Percentiles rank a stretch among this genome's conserved stretches.
These are phyloP conservation scores for Trichoderma breve DNA, from an alignment of 2,329 filamentous ascomycete genomes.

Conservation along the genomic window DNA sequence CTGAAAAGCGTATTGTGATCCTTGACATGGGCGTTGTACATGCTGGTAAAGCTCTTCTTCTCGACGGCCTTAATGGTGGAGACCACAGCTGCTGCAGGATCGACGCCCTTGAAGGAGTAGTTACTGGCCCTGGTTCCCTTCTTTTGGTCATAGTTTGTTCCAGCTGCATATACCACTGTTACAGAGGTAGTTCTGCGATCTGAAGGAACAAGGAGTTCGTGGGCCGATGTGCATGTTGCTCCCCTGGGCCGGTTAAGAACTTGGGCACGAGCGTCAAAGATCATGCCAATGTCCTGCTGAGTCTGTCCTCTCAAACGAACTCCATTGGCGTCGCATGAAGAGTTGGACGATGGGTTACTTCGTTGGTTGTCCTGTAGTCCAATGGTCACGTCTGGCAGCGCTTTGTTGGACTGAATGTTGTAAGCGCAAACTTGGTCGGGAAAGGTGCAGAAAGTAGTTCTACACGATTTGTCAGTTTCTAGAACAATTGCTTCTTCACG, in stretches of 20 bases:
- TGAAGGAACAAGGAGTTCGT: slow-evolving; percentile 26
- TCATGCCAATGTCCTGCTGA: slow-evolving; percentile 10
- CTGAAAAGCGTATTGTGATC: slow-evolving; percentile 42
- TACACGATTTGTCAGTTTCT: neutral
- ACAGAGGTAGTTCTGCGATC: neutral
- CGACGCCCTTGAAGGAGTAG: slow-evolving; percentile 49
- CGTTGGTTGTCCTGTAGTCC: slow-evolving; percentile 42
- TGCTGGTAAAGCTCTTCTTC: slow-evolving; percentile 30
- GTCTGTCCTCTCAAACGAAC: slow-evolving; percentile 7
- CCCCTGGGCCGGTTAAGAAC: neutral
- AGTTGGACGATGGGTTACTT: slow-evolving; percentile 24
- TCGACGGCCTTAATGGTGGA: slow-evolving; percentile 34
- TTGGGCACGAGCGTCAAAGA: slow-evolving; percentile 10
- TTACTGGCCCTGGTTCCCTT: slow-evolving; percentile 43
- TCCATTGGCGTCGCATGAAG: slow-evolving; percentile 10
- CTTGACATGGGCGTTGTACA: slow-evolving; percentile 37
- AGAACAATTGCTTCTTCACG: neutral
- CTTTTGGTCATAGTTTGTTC: slow-evolving; percentile 50
- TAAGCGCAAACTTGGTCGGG: slow-evolving; percentile 37
- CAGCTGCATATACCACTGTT: slow-evolving; percentile 34
- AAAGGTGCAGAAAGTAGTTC: slow-evolving; percentile 43
- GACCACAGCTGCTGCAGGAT: slow-evolving; percentile 42
- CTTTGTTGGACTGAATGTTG: slow-evolving; percentile 13
- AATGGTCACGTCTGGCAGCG: slow-evolving; percentile 42
- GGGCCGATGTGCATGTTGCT: slow-evolving; percentile 20